Evolutionary conservation across 805 yeast genomes (phyloP), one percentile per base, ranked within the genome.

Genomic region (Priceomyces haplophilus): DNA sequence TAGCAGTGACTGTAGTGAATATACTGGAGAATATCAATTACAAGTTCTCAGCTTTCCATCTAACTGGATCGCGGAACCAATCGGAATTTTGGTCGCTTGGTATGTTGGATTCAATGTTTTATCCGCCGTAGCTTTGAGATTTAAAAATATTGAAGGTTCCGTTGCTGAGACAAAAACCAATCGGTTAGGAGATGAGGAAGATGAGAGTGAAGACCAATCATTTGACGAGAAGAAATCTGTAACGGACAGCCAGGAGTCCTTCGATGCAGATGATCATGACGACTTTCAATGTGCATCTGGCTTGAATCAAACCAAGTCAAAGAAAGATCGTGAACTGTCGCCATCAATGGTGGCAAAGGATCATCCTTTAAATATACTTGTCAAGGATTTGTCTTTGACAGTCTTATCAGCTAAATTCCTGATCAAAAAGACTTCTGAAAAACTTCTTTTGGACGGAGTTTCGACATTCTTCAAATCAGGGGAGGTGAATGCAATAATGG

Each of bases 11-110:
- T 70, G 75, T 47, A 11, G 36, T 3, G 77, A 76, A 42, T 80
- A 73, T 44, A 58, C 78, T 0, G 91, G 91, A 4, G 52, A 59
- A 6, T 74, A 75, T 45, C 77, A 82, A 34, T 54, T 88, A 12
- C 50, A 64, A 0, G 61, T 72, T 10, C 64, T 84, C 35, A 95
- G 95, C 0, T 83, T 76, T 44, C 79, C 83, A 17, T 52, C 61
- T 27, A 62, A 77, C 49, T 88, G 95, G 95, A 64, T 72, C 7
- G 73, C 75, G 0, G 74, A 79, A 7, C 95, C 96, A 0, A 65
- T 83, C 8, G 73, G 80, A 23, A 79, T 80, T 6, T 58, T 78
- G 29, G 52, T 83, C 1, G 80, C 78, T 2, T 84, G 83, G 80
- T 64, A 70, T 5, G 46, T 83, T 15, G 85, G 81, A 0, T 78